These are phyloP conservation scores for Trichosporon asahii DNA, from an alignment of 1,284 basidiomycete species.

Conservation along the genomic window DNA sequence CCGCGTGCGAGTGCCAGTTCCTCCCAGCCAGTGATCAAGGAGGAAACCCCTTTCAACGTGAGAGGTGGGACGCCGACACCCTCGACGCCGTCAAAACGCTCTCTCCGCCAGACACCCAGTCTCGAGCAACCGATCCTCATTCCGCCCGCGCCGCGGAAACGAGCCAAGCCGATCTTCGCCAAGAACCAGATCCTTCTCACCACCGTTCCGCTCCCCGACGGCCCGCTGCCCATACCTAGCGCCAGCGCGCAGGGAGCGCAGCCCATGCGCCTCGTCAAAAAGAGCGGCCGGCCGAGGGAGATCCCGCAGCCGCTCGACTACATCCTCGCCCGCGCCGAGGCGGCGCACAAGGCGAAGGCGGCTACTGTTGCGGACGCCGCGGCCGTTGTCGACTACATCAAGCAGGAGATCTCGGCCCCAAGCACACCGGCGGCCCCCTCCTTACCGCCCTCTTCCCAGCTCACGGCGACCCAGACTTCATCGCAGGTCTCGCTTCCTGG, in stretches of 20 bases:
- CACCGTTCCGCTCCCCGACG: neutral
- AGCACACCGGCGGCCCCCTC: neutral
- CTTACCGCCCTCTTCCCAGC: neutral
- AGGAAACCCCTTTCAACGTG: neutral
- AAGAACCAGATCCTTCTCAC: slow-evolving; percentile 3
- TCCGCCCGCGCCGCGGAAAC: neutral
- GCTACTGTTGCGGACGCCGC: neutral
- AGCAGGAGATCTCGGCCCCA: neutral
- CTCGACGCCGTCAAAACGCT: neutral
- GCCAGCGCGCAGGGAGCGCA: neutral
- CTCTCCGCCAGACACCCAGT: neutral
- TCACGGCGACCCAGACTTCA: neutral
- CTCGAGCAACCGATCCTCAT: neutral
- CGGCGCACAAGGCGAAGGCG: neutral
- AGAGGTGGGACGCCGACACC: neutral
- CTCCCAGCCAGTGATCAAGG: neutral
- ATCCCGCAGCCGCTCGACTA: slow-evolving; percentile 6
- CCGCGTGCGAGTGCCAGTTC: neutral
- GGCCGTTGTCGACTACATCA: neutral
- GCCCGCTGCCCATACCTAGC: neutral
- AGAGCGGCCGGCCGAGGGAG: neutral
- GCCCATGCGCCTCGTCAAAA: slow-evolving; percentile 3
- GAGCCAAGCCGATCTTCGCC: neutral
- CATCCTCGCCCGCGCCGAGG: neutral
- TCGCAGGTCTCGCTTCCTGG: neutral